Evolutionary conservation across 139 green algal species (phyloP).

Genomic region (Raphidocelis subcapitata): DNA sequence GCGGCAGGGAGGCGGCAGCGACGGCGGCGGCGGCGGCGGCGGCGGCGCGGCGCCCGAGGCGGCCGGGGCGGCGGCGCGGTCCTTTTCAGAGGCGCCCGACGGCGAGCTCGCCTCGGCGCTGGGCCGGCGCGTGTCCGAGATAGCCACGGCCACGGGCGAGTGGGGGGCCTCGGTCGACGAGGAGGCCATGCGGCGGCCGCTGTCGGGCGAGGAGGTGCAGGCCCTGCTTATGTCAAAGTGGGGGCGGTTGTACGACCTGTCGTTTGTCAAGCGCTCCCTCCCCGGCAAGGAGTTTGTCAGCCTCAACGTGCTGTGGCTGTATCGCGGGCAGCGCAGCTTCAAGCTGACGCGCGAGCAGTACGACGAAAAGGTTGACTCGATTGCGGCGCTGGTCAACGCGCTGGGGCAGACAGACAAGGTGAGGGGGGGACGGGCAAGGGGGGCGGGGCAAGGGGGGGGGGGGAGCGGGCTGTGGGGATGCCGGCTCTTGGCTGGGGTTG

Average conservation of each 20-base stretch:
- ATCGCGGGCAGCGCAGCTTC: conserved; percentile 56
- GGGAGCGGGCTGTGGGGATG: too few relatives aligned
- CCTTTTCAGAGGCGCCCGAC: conserved; percentile 48
- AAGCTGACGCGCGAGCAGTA: conserved; percentile 44
- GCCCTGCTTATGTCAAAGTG: not conserved
- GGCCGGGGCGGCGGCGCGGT: not conserved
- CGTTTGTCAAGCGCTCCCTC: not conserved
- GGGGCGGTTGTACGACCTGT: not conserved
- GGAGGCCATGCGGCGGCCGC: conserved; percentile 31
- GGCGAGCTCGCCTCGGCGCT: conserved; percentile 35
- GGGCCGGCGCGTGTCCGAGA: conserved; percentile 31
- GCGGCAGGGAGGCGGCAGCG: not conserved
- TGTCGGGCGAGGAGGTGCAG: conserved; percentile 15
- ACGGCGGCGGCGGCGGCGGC: not conserved
- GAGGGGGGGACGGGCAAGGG: too few relatives aligned
- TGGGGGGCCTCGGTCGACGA: conserved; percentile 19
- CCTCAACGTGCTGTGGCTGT: conserved; percentile 55
- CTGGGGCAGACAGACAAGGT: conserved; percentile 52
- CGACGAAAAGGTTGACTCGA: conserved; percentile 51
- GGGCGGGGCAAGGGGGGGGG: too few relatives aligned
- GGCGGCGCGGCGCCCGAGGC: not conserved
- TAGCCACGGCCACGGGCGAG: conserved; percentile 7
- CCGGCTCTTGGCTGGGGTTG: not conserved
- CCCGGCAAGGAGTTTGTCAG: too few relatives aligned
- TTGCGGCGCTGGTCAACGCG: conserved; percentile 41